Conservation (phyloP, 1,284 basidiomycete species). For the Polyporus tsugae region DNA sequence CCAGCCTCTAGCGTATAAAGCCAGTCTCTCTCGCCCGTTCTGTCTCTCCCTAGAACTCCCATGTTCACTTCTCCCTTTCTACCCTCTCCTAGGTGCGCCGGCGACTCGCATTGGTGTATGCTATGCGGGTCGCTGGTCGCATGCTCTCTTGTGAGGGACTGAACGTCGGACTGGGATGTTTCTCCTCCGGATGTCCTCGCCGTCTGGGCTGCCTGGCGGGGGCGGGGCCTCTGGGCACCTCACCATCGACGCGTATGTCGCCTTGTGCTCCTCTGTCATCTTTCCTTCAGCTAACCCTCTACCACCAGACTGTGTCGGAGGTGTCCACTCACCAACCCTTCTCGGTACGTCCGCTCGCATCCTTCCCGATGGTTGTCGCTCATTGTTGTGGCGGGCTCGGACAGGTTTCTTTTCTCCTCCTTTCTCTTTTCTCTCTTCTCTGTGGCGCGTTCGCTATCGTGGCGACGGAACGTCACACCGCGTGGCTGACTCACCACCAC, state of each 20-base stretch:
- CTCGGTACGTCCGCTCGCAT: neutral
- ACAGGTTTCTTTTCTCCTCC: neutral
- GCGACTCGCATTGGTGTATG: conserved; percentile 2
- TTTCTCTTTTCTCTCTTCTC: neutral
- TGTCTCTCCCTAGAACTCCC: neutral
- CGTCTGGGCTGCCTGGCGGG: neutral
- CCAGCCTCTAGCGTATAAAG: neutral
- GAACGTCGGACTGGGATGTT: conserved; percentile 1
- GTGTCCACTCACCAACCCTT: neutral
- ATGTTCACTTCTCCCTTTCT: neutral
- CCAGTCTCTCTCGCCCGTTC: neutral
- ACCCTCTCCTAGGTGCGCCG: neutral
- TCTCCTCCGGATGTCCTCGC: neutral
- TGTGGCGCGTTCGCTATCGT: neutral
- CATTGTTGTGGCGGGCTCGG: neutral
- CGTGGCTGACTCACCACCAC: neutral
- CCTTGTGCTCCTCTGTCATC: neutral
- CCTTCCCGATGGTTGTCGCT: neutral
- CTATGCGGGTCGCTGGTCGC: conserved; percentile 1
- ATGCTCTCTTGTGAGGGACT: neutral
- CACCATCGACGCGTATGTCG: neutral
- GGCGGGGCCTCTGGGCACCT: neutral
- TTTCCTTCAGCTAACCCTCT: neutral
- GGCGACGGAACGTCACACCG: neutral
- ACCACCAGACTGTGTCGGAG: neutral